phyloP scores from a whole-genome alignment of 495 filamentous ascomycete species.

The Aspergillus nanangensis region DNA sequence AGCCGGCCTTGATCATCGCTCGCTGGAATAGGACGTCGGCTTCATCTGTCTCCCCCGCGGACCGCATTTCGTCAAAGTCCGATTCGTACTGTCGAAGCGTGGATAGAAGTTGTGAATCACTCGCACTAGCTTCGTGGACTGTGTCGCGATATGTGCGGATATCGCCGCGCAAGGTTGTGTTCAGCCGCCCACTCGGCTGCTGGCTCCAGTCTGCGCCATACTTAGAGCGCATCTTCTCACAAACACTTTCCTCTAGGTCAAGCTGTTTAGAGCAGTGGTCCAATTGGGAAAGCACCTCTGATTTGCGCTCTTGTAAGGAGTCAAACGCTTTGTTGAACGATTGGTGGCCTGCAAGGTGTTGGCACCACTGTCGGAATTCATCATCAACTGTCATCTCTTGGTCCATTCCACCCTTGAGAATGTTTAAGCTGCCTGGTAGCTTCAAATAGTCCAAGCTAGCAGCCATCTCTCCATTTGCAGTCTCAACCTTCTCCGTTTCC shows the following conservation, averaged over 20 bases:
- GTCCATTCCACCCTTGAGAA: slow-evolving; percentile 89
- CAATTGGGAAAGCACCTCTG: slow-evolving; percentile 61
- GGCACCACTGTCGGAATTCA: slow-evolving; percentile 90
- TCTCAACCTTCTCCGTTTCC: slow-evolving; percentile 87
- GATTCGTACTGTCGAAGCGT: slow-evolving; percentile 79
- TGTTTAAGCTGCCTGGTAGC: slow-evolving; percentile 80
- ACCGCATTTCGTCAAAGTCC: slow-evolving; percentile 94
- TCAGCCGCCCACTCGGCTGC: slow-evolving; percentile 87
- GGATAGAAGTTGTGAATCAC: slow-evolving; percentile 78
- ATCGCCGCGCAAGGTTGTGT: slow-evolving; percentile 79
- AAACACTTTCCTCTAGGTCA: slow-evolving; percentile 95
- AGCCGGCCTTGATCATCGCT: slow-evolving; percentile 67
- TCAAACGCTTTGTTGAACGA: slow-evolving; percentile 74
- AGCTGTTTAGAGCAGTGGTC: slow-evolving; percentile 80
- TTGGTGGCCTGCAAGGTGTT: slow-evolving; percentile 80
- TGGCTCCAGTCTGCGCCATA: slow-evolving; percentile 96
- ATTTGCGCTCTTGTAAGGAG: slow-evolving; percentile 69
- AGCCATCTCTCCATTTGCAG: slow-evolving; percentile 91
- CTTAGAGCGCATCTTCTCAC: slow-evolving; percentile 98
- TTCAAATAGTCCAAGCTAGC: slow-evolving; percentile 92
- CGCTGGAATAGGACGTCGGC: slow-evolving; percentile 85
- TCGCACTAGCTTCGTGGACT: slow-evolving; percentile 81
- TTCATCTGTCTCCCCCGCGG: slow-evolving; percentile 82
- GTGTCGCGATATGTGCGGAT: slow-evolving; percentile 82
- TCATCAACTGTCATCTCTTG: slow-evolving; percentile 84